These are phyloP conservation scores for Fusarium siculi DNA, from an alignment of 2,329 filamentous ascomycete species.

Conservation along the genomic window DNA sequence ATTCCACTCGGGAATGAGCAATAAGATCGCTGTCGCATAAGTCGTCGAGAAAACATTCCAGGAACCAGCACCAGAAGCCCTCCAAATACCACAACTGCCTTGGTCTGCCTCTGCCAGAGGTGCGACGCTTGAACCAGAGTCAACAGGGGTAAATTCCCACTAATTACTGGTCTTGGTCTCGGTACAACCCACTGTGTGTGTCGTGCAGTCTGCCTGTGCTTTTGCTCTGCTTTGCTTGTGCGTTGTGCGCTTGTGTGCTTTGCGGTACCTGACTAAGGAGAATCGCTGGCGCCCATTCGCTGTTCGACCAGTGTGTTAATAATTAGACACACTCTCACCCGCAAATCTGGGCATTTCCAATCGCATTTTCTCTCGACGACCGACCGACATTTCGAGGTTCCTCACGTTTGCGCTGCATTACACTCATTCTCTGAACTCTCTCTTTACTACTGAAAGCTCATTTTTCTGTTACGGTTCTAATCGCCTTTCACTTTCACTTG, in stretches of 20 bases:
- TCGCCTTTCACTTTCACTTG: neutral
- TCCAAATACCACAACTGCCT: slow-evolving; percentile 21
- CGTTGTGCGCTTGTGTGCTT: slow-evolving; percentile 19
- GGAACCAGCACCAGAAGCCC: slow-evolving; percentile 10
- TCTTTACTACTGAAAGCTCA: neutral
- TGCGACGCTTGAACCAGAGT: slow-evolving; percentile 29
- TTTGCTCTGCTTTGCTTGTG: slow-evolving; percentile 17
- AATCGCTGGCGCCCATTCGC: slow-evolving; percentile 13
- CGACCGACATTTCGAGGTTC: slow-evolving; percentile 19
- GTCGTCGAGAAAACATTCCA: slow-evolving; percentile 40
- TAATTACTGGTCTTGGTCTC: slow-evolving; percentile 27
- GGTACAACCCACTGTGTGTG: slow-evolving; percentile 23
- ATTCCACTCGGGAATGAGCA: slow-evolving; percentile 43
- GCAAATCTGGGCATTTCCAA: slow-evolving; percentile 30
- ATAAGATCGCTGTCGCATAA: slow-evolving; percentile 37
- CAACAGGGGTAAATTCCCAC: slow-evolving; percentile 33
- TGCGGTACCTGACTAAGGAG: slow-evolving; percentile 28
- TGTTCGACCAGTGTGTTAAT: slow-evolving; percentile 27
- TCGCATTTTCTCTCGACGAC: slow-evolving; percentile 20
- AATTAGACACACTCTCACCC: slow-evolving; percentile 33
- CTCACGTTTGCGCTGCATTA: slow-evolving; percentile 7
- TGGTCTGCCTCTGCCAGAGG: slow-evolving; percentile 2
- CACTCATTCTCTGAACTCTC: slow-evolving; percentile 20
- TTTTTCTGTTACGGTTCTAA: neutral
- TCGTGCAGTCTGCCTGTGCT: slow-evolving; percentile 30